phyloP scores from a whole-genome alignment of 2,329 filamentous ascomycete genomes.

The Penicillium sclerotiorum region DNA sequence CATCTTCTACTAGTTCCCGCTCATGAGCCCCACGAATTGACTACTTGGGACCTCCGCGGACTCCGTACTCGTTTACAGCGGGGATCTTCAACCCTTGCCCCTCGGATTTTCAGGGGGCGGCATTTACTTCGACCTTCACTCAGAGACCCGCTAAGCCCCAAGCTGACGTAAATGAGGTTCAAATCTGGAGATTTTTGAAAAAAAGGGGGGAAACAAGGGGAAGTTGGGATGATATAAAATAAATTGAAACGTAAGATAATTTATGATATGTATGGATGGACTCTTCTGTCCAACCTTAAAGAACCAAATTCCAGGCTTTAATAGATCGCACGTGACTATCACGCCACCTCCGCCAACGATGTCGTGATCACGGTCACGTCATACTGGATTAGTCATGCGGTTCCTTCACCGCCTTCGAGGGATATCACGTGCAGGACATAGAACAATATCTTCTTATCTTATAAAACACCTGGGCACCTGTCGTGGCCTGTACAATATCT shows the following conservation, averaged over 20 bases:
- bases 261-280: too few species aligned
- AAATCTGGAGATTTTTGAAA: too few species aligned
- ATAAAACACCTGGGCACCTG: too few species aligned
- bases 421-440: background rate
- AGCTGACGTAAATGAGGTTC: too few species aligned
- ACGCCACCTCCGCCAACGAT: slow-evolving; percentile 27
- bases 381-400: background rate
- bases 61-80: slow-evolving; percentile 22
- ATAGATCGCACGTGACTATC: slow-evolving; percentile 28
- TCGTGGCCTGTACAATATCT: too few species aligned
- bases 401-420: background rate
- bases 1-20: too few species aligned
- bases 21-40: background rate
- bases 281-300: too few species aligned
- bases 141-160: too few species aligned
- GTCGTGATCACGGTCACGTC: slow-evolving; percentile 22
- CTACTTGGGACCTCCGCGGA: slow-evolving; percentile 2
- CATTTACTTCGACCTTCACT: slow-evolving; percentile 11
- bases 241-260: too few species aligned
- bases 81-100: slow-evolving; percentile 11
- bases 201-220: too few species aligned
- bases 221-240: too few species aligned
- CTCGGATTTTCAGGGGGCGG: slow-evolving; percentile 26
- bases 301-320: background rate
- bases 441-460: too few species aligned